A percentile compares a stretch with the other conserved stretches of the same genome.
These are phyloP conservation scores for Nicotiana paniculata DNA, from an alignment of 257 asterid species.

Conservation along the genomic window DNA sequence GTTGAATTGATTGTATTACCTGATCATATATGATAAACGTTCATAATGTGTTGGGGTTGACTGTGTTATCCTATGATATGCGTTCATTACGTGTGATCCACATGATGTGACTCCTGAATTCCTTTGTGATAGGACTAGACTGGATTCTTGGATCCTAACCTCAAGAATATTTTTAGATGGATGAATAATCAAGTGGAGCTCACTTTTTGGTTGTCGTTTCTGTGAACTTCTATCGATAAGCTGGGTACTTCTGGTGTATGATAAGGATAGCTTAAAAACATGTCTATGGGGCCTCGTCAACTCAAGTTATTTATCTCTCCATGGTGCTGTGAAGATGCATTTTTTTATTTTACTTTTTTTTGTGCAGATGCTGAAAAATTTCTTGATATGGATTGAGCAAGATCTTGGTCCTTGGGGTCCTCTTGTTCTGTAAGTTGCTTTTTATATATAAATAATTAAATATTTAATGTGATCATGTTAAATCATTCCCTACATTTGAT, in stretches of 20 bases:
- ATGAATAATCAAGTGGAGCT: background rate
- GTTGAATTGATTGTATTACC: too few relatives aligned
- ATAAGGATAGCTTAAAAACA: background rate
- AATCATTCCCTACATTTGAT: background rate
- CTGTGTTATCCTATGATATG: background rate
- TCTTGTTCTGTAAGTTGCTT: conserved; percentile 76
- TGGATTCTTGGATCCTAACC: background rate
- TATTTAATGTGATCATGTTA: background rate
- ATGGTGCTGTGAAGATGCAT: background rate
- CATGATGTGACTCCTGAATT: background rate
- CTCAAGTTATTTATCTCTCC: background rate
- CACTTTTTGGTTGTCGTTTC: background rate
- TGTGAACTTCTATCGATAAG: background rate
- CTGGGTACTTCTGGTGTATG: background rate
- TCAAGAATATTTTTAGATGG: background rate
- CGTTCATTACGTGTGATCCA: background rate
- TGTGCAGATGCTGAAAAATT: conserved; percentile 77
- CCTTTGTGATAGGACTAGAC: background rate
- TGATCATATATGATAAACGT: too few relatives aligned
- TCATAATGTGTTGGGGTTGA: background rate
- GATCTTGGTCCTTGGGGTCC: conserved; percentile 99
- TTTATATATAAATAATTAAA: background rate
- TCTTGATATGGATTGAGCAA: conserved; percentile 77
- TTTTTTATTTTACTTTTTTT: background rate
- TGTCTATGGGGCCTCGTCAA: background rate